phyloP scores from a whole-genome alignment of 768 basidiomycete species.

The Tephrocybe sp. region DNA sequence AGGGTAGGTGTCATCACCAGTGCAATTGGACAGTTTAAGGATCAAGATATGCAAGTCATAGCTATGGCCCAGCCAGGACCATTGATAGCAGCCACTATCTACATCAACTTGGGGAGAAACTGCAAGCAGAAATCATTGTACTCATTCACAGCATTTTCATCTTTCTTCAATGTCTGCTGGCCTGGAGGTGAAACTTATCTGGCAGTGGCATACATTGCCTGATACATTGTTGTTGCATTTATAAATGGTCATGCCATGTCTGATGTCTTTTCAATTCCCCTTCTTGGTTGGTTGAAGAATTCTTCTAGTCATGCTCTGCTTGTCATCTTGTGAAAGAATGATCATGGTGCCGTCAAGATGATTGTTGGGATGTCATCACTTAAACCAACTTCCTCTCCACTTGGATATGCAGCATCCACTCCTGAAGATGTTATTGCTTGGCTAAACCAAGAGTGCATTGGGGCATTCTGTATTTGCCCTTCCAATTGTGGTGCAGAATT shows the following conservation, averaged over 20 bases:
- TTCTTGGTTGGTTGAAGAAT: neutral
- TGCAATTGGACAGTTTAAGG: neutral
- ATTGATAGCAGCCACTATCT: neutral
- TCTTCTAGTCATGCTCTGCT: neutral
- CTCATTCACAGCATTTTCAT: neutral
- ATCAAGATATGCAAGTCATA: slow-evolving; percentile 2
- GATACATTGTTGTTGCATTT: neutral
- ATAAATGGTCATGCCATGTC: neutral
- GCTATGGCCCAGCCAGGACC: neutral
- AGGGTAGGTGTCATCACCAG: neutral
- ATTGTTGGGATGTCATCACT: neutral
- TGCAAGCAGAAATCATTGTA: neutral
- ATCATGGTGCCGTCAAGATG: neutral
- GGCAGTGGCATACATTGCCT: neutral
- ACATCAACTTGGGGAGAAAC: neutral
- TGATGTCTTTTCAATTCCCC: neutral
- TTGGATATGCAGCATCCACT: slow-evolving; percentile 1
- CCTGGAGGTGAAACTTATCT: neutral
- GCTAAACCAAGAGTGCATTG: neutral
- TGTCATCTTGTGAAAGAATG: neutral
- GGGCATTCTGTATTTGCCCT: slow-evolving; percentile 4
- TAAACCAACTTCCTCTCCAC: neutral
- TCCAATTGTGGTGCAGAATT: neutral
- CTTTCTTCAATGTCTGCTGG: neutral
- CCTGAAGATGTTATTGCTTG: slow-evolving; percentile 3